Conservation (phyloP, 208 protist genomes). For the Sergeia podlipaevii region DNA sequence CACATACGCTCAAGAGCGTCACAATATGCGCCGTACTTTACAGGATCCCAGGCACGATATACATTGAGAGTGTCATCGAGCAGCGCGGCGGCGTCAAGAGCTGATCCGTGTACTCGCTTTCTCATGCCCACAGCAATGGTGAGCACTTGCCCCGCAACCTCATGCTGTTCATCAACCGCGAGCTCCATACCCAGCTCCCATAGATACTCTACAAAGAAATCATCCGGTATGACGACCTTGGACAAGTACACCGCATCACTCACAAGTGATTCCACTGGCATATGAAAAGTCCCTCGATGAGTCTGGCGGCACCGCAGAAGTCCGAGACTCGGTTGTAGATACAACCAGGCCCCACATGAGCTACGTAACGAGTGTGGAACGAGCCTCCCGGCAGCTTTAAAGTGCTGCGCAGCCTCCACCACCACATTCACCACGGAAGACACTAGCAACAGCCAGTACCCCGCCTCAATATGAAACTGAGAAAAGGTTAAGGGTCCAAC, state of each 20-base stretch:
- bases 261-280: conserved; percentile 28
- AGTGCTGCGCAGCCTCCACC: conserved; percentile 42
- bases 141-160: conserved; percentile 33
- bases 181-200: conserved; percentile 80
- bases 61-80: conserved; percentile 36
- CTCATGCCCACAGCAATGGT: conserved; percentile 33
- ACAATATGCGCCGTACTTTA: conserved; percentile 55
- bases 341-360: conserved; percentile 44
- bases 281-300: conserved; percentile 1
- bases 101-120: conserved; percentile 23
- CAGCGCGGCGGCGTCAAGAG: conserved; percentile 35
- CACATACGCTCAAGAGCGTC: conserved; percentile 14
- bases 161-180: conserved; percentile 31
- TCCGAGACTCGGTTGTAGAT: conserved; percentile 55
- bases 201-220: conserved; percentile 68
- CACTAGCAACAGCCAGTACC: conserved; percentile 24
- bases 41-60: conserved; percentile 54
- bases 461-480: conserved; percentile 23
- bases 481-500: conserved; percentile 11
- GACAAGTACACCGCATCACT: conserved; percentile 48
- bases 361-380: conserved; percentile 31
- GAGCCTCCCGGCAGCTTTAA: conserved; percentile 34
- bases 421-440: conserved; percentile 20
- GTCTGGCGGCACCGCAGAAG: conserved; percentile 48
- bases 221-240: conserved; percentile 28